Base-by-base conservation (phyloP, 2,329 filamentous ascomycete species). In the Rutstroemia sp. region DNA sequence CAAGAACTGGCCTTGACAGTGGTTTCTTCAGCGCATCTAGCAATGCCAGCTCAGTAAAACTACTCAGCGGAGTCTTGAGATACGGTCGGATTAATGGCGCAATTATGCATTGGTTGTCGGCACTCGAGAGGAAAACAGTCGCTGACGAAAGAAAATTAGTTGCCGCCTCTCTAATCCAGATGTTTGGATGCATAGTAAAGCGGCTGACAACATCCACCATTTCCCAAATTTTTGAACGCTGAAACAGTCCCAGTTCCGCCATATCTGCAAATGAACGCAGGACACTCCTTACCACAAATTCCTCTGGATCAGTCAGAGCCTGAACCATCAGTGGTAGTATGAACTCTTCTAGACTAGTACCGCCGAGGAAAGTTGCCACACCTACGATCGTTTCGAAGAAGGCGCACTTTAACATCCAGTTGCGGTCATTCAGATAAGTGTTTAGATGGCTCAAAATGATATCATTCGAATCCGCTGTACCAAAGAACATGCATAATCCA, bases 311-410 rank as follows among this genome's bases (percentile, higher is more conserved):
- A 0, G 91, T 90, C 64, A 99, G 76, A 7, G 94, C 92, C 70
- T 96, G 94, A 3, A 96, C 81, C 90, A 99, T 96, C 14, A 99
- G 77, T 0, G 95, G 94, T 25, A 99, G 74, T 61, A 97, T 95
- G 65, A 96, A 99, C 63, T 95, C 91, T 71, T 99, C 94, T 34
- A 99, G 74, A 63, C 87, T 95, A 37, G 86, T 88, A 58, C 88
- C 91, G 27, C 94, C 94, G 37, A 97, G 82, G 64, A 96, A 96
- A 1, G 89, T 83, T 4, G 92, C 89, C 61, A 99, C 92, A 3
- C 92, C 92, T 16, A 97, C 89, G 25, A 97, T 90, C 0, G 91
- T 89, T 67, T 96, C 92, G 66, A 99, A 96, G 69, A 97, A 97
- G 2, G 92, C 91, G 65, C 91, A 96, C 70, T 96, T 96, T 34